Base-by-base conservation (phyloP, 1,284 basidiomycete genomes). In the Bondarzewia mesenterica region DNA sequence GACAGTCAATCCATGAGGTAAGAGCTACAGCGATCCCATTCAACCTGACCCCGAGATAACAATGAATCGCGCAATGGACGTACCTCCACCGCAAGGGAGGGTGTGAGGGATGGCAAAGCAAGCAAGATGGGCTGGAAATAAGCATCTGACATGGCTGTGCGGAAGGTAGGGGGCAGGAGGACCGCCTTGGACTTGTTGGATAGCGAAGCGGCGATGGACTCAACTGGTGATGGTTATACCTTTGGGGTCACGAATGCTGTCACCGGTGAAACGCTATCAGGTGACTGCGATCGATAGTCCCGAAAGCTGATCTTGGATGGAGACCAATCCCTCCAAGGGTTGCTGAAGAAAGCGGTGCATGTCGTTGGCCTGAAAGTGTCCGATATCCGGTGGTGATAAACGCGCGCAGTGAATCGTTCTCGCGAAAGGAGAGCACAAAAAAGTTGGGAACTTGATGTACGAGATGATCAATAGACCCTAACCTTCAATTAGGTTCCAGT, bases 1-100 rank as follows among this genome's bases (percentile, higher is more conserved):
- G 49, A 87, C 68, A 10, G 82, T 84, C 50, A 85, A 63, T 8
- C 84, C 83, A 55, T 74, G 69, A 5, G 84, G 82, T 36, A 85
- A 67, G 52, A 85, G 64, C 82, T 85, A 53, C 46, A 21, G 35
- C 18, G 46, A 42, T 54, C 42, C 38, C 41, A 51, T 47, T 27
- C 44, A 10, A 38, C 52, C n/a, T 54, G 26, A 47, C 20, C 21
- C 27, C 2, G 18, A 26, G 37, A 46, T n/a, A 36, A 18, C 41
- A 36, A n/a, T 46, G 42, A 22, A 44, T 12, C 36, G 25, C 23
- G 38, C 22, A 29, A 48, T 7, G 22, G 22, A 45, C 61, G 47
- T 56, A 77, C 79, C 73, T 83, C 80, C 20, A 82, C 59, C 7
- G 75, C 77, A 48, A 85, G 62, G 7, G 73, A 65, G 1, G 78